Evolutionary conservation across 2,329 filamentous ascomycete species (phyloP).

Genomic region (Ophiostoma ulmi): DNA sequence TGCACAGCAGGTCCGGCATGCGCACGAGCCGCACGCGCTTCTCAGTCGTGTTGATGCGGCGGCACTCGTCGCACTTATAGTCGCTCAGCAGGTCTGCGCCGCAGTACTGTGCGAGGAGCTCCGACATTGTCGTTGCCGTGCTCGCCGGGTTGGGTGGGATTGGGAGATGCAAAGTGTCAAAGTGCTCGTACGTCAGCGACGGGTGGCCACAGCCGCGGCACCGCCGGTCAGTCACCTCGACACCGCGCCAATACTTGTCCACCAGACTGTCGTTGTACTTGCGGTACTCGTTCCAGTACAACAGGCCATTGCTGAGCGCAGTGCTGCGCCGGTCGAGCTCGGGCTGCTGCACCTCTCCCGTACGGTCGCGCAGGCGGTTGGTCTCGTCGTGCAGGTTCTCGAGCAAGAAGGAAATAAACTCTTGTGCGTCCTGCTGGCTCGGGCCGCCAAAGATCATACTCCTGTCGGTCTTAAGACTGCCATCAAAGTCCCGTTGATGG

Average conservation of each 20-base stretch:
- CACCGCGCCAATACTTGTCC: slow-evolving; percentile 71
- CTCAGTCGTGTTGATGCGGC: slow-evolving; percentile 59
- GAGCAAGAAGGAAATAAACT: slow-evolving; percentile 80
- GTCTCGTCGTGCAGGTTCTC: slow-evolving; percentile 82
- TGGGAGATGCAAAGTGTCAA: slow-evolving; percentile 51
- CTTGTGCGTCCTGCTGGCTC: slow-evolving; percentile 84
- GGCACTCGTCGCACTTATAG: slow-evolving; percentile 72
- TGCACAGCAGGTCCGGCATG: slow-evolving; percentile 71
- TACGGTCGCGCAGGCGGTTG: slow-evolving; percentile 53
- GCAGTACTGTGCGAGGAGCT: slow-evolving; percentile 66
- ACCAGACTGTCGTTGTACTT: slow-evolving; percentile 69
- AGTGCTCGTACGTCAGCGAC: slow-evolving; percentile 41
- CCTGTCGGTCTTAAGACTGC: slow-evolving; percentile 29
- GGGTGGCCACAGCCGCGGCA: slow-evolving; percentile 56
- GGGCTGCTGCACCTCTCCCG: slow-evolving; percentile 28
- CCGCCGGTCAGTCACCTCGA: slow-evolving; percentile 66
- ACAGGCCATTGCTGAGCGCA: slow-evolving; percentile 53
- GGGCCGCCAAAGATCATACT: slow-evolving; percentile 61
- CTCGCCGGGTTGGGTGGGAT: slow-evolving; percentile 33
- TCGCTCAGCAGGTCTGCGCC: slow-evolving; percentile 61
- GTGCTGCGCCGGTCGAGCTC: slow-evolving; percentile 31
- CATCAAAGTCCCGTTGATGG: slow-evolving; percentile 39
- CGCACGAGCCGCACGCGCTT: slow-evolving; percentile 71
- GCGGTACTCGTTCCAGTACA: slow-evolving; percentile 69
- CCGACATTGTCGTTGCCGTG: slow-evolving; percentile 41